Percentiles rank a stretch among this genome's conserved stretches.
phyloP scores from a whole-genome alignment of 177 flowering plant genomes.

The Telopea speciosissima region DNA sequence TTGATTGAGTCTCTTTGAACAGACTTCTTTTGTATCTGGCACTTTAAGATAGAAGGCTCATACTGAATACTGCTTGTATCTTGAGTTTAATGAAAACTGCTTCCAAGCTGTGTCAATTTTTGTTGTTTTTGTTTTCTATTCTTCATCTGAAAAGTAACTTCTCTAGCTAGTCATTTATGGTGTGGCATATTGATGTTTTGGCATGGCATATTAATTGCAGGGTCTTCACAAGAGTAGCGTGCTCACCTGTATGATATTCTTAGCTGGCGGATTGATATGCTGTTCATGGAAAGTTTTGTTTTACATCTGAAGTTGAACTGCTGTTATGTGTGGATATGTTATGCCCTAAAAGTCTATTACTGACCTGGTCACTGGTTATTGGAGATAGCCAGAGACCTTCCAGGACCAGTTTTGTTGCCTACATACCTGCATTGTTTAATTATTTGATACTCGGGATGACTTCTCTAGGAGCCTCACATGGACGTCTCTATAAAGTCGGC shows the following conservation, averaged over 20 bases:
- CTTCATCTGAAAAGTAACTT: background rate
- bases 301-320: slow-evolving; percentile 60
- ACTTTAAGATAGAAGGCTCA: background rate
- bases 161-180: background rate
- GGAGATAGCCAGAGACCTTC: slow-evolving; percentile 27
- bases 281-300: slow-evolving; percentile 73
- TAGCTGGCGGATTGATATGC: slow-evolving; percentile 93
- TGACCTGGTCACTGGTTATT: slow-evolving; percentile 27
- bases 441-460: background rate
- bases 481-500: background rate
- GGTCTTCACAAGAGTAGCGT: slow-evolving; percentile 80
- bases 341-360: slow-evolving; percentile 24
- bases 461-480: background rate
- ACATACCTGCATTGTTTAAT: no score
- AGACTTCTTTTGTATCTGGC: no score
- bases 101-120: no score
- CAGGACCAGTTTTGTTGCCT: slow-evolving; percentile 3
- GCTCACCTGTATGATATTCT: slow-evolving; percentile 76
- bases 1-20: background rate
- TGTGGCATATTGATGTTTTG: slow-evolving; percentile 67
- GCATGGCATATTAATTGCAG: slow-evolving; percentile 86
- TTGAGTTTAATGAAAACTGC: no score
- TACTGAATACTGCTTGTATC: background rate
- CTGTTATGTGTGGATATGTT: slow-evolving; percentile 39
- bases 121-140: no score